A percentile compares a stretch with the other conserved stretches of the same genome.
Evolutionary conservation across 805 yeast genomes (phyloP).

Genomic region (Candida endomychidarum): DNA sequence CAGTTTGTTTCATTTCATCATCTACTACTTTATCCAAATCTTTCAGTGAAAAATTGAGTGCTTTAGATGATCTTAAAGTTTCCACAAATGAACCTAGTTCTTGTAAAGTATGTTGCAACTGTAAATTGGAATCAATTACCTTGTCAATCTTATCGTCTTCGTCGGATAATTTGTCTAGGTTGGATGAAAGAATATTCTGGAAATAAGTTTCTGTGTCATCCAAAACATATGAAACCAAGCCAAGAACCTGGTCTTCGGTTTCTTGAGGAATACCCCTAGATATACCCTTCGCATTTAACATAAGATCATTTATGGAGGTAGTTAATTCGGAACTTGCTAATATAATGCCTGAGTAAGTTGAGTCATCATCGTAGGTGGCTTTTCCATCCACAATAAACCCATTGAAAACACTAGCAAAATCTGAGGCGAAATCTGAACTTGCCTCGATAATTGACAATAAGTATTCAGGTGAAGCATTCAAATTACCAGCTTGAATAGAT

Average conservation of each 20-base stretch:
- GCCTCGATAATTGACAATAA: constrained; percentile 68
- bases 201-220: constrained; percentile 62
- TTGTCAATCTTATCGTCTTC: constrained; percentile 70
- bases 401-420: constrained; percentile 76
- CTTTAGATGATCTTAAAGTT: constrained; percentile 39
- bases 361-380: constrained; percentile 38
- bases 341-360: constrained; percentile 63
- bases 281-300: constrained; percentile 70
- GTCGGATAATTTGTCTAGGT: constrained; percentile 48
- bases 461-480: constrained; percentile 70
- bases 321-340: constrained; percentile 64
- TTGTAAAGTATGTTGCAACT: constrained; percentile 71
- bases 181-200: constrained; percentile 53
- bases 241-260: constrained; percentile 52
- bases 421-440: constrained; percentile 69
- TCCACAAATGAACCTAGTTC: constrained; percentile 56
- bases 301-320: constrained; percentile 57
- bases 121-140: constrained; percentile 73
- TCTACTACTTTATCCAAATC: constrained; percentile 74
- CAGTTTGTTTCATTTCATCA: constrained; percentile 70
- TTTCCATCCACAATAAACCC: constrained; percentile 75
- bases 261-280: constrained; percentile 52
- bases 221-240: constrained; percentile 55
- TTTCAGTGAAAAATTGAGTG: constrained; percentile 33
- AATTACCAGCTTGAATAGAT: constrained; percentile 81